Conservation (phyloP, 2,329 filamentous ascomycete genomes). For the Stemphylium beticola region DNA sequence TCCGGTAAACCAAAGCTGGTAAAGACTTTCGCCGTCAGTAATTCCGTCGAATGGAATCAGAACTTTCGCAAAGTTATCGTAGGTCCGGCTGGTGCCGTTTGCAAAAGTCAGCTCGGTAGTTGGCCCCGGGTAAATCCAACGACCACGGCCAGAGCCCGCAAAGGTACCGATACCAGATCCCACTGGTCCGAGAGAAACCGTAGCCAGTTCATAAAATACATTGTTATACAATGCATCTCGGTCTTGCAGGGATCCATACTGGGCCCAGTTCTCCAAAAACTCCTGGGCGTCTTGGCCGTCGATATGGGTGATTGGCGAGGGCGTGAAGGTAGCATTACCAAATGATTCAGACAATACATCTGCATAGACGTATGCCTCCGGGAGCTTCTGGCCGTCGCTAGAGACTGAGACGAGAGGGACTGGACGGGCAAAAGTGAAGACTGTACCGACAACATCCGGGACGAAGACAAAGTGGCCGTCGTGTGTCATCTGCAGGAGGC, state of each 20-base stretch:
- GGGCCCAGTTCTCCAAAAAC: slow-evolving; percentile 57
- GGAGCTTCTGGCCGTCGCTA: slow-evolving; percentile 56
- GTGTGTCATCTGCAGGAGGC: slow-evolving; percentile 61
- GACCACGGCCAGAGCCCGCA: slow-evolving; percentile 52
- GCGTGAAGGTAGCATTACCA: not conserved
- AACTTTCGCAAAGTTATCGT: slow-evolving; percentile 53
- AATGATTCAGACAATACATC: slow-evolving; percentile 51
- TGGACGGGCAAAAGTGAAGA: slow-evolving; percentile 59
- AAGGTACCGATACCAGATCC: slow-evolving; percentile 55
- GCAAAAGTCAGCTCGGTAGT: slow-evolving; percentile 54
- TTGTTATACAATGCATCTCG: slow-evolving; percentile 64
- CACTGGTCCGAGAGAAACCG: slow-evolving; percentile 50
- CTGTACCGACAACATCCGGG: slow-evolving; percentile 59
- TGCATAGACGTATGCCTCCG: slow-evolving; percentile 62
- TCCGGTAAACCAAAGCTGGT: slow-evolving; percentile 45
- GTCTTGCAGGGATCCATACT: slow-evolving; percentile 60
- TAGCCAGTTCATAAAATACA: slow-evolving; percentile 54
- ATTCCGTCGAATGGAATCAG: slow-evolving; percentile 51
- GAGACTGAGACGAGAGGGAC: slow-evolving; percentile 66
- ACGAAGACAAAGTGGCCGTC: slow-evolving; percentile 69
- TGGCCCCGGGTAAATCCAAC: slow-evolving; percentile 52
- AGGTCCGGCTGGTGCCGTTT: slow-evolving; percentile 52
- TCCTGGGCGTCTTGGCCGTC: slow-evolving; percentile 20
- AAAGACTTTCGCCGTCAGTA: slow-evolving; percentile 51
- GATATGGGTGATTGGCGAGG: slow-evolving; percentile 1